Conservation (phyloP, 2,329 filamentous ascomycete genomes). For the Raffaelea deltoideospora region DNA sequence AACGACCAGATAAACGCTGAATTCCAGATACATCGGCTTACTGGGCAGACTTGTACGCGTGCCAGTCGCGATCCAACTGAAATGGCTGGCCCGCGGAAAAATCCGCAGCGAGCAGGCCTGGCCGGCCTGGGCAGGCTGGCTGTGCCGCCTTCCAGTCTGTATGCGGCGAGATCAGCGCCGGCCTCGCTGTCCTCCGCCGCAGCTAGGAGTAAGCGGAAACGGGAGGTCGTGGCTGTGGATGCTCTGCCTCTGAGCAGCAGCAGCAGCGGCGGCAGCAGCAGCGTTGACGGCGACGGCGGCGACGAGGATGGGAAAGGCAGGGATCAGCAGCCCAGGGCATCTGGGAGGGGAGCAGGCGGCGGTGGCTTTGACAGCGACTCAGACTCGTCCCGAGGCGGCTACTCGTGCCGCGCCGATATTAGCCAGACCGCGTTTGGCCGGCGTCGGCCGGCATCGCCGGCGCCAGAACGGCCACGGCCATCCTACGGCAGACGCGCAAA, state of each 20-base stretch:
- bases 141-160: not conserved
- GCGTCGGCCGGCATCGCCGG: too few species aligned
- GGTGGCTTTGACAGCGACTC: not conserved
- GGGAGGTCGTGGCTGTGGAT: constrained; percentile 5
- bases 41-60: too few species aligned
- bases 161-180: too few species aligned
- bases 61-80: too few species aligned
- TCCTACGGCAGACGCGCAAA: not conserved
- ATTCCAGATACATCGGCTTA: too few species aligned
- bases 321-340: not conserved
- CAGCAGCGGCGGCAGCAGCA: too few species aligned
- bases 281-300: not conserved
- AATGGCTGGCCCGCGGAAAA: not conserved
- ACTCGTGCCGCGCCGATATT: constrained; percentile 4
- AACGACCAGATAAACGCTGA: too few species aligned
- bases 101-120: not conserved
- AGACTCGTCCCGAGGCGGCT: not conserved
- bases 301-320: not conserved
- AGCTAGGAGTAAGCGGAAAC: not conserved
- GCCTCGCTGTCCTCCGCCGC: not conserved
- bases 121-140: not conserved
- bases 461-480: not conserved
- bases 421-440: constrained; percentile 3
- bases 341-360: not conserved
- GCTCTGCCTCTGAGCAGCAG: constrained; percentile 10